These are phyloP conservation scores for Acrasis kona DNA, from an alignment of 78 protist genomes.

Conservation along the genomic window DNA sequence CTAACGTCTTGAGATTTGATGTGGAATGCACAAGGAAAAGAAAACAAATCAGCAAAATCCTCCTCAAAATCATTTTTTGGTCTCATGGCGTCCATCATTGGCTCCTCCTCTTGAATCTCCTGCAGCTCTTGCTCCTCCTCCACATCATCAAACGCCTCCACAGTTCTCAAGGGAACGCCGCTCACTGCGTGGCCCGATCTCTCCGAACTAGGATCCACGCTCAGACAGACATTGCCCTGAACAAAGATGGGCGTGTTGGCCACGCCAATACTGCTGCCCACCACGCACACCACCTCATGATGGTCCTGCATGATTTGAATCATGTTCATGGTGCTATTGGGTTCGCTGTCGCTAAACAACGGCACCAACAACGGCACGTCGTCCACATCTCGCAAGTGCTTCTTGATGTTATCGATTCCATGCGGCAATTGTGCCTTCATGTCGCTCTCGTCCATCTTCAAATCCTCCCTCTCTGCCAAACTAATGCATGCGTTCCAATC, in stretches of 20 bases:
- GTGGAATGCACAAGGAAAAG: not conserved
- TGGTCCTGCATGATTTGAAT: conserved; percentile 48
- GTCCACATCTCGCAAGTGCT: conserved; percentile 46
- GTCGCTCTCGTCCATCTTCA: conserved; percentile 9
- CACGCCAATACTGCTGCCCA: conserved; percentile 20
- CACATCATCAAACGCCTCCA: too few species aligned
- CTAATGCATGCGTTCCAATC: conserved; percentile 62
- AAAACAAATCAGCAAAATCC: not conserved
- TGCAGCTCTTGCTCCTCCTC: too few species aligned
- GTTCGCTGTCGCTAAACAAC: conserved; percentile 37
- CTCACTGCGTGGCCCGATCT: not conserved
- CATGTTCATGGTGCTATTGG: conserved; percentile 34
- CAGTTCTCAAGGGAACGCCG: not conserved
- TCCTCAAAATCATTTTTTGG: not conserved
- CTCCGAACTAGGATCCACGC: not conserved
- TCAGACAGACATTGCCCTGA: not conserved
- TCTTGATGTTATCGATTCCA: conserved; percentile 39
- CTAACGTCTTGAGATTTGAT: not conserved
- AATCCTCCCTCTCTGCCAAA: conserved; percentile 26
- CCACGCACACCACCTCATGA: conserved; percentile 54
- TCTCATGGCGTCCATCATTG: too few species aligned
- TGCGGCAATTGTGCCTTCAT: conserved; percentile 53
- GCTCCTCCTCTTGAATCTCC: too few species aligned
- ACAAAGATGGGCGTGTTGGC: not conserved
- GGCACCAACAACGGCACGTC: conserved; percentile 60